Evolutionary conservation across 106 monocot species (phyloP).

Genomic region (Platanthera guangdongensis): DNA sequence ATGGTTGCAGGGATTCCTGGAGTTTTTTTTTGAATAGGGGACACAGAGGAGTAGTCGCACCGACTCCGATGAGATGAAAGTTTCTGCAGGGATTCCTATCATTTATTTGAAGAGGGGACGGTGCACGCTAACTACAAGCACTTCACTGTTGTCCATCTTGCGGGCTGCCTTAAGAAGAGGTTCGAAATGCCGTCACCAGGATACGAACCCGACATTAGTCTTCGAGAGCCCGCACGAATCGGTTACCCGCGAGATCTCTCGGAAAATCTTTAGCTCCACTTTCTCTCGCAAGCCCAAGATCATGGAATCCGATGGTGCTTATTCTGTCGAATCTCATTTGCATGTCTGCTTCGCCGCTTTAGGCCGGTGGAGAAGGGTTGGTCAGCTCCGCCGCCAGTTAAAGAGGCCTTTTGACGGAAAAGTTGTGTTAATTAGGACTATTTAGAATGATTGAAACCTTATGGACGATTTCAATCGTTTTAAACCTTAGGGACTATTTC

Average conservation of each 20-base stretch:
- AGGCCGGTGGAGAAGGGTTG: too few species aligned
- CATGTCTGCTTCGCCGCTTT: too few species aligned
- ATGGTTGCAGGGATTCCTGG: background rate
- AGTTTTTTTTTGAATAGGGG: too few species aligned
- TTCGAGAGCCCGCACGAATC: constrained; percentile 66
- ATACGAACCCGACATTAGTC: constrained; percentile 18
- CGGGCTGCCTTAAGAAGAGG: constrained; percentile 30
- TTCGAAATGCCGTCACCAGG: constrained; percentile 40
- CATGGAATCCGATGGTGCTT: too few species aligned
- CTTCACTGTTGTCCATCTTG: too few species aligned
- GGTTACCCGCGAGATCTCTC: constrained; percentile 52
- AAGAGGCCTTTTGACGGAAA: too few species aligned
- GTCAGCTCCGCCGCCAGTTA: too few species aligned
- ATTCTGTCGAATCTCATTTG: too few species aligned
- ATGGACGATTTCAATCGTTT: too few species aligned
- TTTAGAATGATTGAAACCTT: too few species aligned
- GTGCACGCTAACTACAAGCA: constrained; percentile 40
- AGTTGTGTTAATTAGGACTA: too few species aligned
- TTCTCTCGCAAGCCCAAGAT: constrained; percentile 7
- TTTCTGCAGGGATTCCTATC: constrained; percentile 61
- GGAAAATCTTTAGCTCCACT: constrained; percentile 57
- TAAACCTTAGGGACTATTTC: too few species aligned
- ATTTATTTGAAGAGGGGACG: constrained; percentile 51
- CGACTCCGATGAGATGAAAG: constrained; percentile 76
- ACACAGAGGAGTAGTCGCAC: constrained; percentile 31